A percentile compares a stretch with the other conserved stretches of the same genome.
Conservation (phyloP, 108 stramenopile genomes). For the Fistulifera solaris region DNA sequence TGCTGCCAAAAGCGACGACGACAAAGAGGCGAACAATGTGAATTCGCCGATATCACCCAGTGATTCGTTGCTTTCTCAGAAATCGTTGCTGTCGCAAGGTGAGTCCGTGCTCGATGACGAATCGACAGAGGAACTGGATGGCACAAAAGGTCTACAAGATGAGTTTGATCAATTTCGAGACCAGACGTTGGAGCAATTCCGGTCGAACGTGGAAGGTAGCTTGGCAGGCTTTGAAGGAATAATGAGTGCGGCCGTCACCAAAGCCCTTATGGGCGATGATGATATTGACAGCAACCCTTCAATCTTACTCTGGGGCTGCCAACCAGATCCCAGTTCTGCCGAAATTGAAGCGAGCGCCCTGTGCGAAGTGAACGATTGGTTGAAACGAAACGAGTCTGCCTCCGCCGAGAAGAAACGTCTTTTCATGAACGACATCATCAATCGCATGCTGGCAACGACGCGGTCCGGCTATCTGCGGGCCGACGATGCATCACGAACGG, state of each 20-base stretch:
- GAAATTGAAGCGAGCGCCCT: constrained; percentile 71
- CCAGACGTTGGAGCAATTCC: constrained; percentile 62
- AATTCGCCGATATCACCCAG: constrained; percentile 23
- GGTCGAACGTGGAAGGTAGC: constrained; percentile 54
- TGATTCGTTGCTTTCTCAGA: constrained; percentile 38
- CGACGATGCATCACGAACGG: constrained; percentile 57
- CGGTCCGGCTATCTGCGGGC: constrained; percentile 40
- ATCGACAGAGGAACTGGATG: constrained; percentile 45
- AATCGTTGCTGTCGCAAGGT: constrained; percentile 41
- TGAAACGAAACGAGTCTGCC: constrained; percentile 49
- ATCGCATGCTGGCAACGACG: constrained; percentile 58
- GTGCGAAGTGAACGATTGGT: constrained; percentile 66
- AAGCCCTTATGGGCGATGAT: constrained; percentile 62
- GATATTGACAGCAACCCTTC: constrained; percentile 24
- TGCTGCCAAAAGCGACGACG: neutral
- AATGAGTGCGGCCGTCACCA: constrained; percentile 73
- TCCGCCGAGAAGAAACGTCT: constrained; percentile 39
- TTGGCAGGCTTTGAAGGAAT: constrained; percentile 63
- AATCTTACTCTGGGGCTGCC: constrained; percentile 35
- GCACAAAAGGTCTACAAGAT: constrained; percentile 48
- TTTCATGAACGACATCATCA: constrained; percentile 67
- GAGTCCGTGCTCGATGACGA: constrained; percentile 36
- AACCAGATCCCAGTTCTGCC: constrained; percentile 22
- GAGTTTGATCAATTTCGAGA: constrained; percentile 80
- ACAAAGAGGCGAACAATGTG: neutral